Percentiles rank a stretch among this genome's conserved stretches.
phyloP scores from a whole-genome alignment of 352 stramenopile genomes.

The Phytophthora parvispora region DNA sequence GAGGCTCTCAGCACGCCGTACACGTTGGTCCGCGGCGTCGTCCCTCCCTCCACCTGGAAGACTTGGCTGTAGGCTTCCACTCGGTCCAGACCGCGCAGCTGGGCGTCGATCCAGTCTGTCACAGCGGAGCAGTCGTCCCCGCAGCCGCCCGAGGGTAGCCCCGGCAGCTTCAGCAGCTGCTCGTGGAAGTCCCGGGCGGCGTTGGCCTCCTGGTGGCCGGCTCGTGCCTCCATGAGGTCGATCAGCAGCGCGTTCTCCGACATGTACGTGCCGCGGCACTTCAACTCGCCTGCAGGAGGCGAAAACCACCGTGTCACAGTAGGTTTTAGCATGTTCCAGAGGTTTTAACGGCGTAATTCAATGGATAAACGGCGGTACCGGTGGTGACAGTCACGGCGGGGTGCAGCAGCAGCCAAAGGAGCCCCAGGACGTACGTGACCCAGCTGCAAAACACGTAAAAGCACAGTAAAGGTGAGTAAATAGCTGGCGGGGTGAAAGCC shows the following conservation, averaged over 20 bases:
- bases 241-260: slow-evolving; percentile 91
- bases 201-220: slow-evolving; percentile 48
- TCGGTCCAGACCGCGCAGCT: slow-evolving; percentile 62
- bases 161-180: slow-evolving; percentile 45
- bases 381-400: slow-evolving; percentile 83
- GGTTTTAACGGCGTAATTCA: not conserved
- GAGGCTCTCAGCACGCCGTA: slow-evolving; percentile 86
- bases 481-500: not conserved
- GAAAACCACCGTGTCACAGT: not conserved
- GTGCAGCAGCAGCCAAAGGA: slow-evolving; percentile 87
- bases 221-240: slow-evolving; percentile 69
- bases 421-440: slow-evolving; percentile 68
- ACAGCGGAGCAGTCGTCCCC: slow-evolving; percentile 58
- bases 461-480: not conserved
- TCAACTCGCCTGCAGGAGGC: slow-evolving; percentile 61
- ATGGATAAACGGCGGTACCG: slow-evolving; percentile 26
- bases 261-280: slow-evolving; percentile 89
- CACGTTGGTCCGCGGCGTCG: slow-evolving; percentile 60
- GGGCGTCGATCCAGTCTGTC: slow-evolving; percentile 70
- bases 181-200: slow-evolving; percentile 42
- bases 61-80: slow-evolving; percentile 69
- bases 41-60: slow-evolving; percentile 37
- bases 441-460: slow-evolving; percentile 48
- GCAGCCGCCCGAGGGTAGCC: slow-evolving; percentile 47
- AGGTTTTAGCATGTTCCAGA: not conserved